These are phyloP conservation scores for Lineolata rhizophorae DNA, from an alignment of 495 filamentous ascomycete species.

Conservation along the genomic window DNA sequence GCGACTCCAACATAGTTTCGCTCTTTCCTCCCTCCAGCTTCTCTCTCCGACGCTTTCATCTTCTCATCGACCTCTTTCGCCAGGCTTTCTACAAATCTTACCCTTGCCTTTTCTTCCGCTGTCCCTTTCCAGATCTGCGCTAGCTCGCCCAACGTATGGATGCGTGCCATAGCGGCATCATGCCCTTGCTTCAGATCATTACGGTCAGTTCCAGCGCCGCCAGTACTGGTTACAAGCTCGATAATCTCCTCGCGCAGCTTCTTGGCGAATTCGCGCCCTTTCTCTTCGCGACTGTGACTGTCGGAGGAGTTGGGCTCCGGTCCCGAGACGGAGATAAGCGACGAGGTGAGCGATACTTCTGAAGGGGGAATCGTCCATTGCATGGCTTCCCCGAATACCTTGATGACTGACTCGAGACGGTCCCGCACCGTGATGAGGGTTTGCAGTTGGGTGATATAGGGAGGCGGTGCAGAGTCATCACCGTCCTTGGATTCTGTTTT, in stretches of 20 bases:
- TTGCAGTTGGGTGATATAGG: conserved; percentile 53
- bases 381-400: conserved; percentile 82
- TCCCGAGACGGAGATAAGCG: conserved; percentile 61
- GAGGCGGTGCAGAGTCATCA: too few species aligned
- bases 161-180: conserved; percentile 45
- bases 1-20: too few species aligned
- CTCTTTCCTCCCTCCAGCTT: too few species aligned
- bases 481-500: too few species aligned
- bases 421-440: conserved; percentile 64
- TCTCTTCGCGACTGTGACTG: conserved; percentile 44
- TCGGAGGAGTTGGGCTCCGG: conserved; percentile 43
- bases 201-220: conserved; percentile 19
- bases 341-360: conserved; percentile 32
- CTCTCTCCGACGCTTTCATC: conserved; percentile 10
- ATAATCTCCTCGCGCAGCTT: conserved; percentile 49
- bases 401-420: conserved; percentile 65
- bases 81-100: conserved; percentile 60
- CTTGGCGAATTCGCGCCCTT: conserved; percentile 51
- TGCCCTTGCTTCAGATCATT: conserved; percentile 11
- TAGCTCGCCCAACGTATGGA: conserved; percentile 51
- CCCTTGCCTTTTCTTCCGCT: conserved; percentile 70
- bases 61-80: conserved; percentile 30
- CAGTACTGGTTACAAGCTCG: conserved; percentile 32
- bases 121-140: conserved; percentile 78
- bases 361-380: conserved; percentile 77